Base-by-base conservation (phyloP, 768 basidiomycete species). In the Leucosporidium creatinivorum region DNA sequence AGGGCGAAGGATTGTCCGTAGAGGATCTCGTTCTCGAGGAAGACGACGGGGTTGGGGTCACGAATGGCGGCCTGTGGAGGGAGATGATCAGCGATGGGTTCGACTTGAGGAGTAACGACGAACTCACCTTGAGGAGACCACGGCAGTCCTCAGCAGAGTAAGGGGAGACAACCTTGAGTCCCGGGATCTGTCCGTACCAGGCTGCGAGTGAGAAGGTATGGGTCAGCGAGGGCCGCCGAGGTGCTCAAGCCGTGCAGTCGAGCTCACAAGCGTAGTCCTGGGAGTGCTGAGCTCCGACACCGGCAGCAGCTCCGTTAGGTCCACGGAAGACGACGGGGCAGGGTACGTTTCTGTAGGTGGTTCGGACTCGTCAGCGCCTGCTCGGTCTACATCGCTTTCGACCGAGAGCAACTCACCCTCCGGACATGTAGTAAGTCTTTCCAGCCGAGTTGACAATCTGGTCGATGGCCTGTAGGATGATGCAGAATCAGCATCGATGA, bases 371-470 rank as follows among this genome's bases (percentile, higher is more conserved):
- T 33, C 6, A 31, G 30, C 30, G 19, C 31, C 31, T 31, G 54
- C 28, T 21, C 30, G 30, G 13, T 17, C 15, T 18, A 5, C 17
- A 19, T 18, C 39, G 33, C 25, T 36, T 4, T 28, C 12, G 12
- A 25, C n/a, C 58, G 28, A 58, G 56, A 36, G 33, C 2, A 33
- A 97, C 93, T 76, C 93, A 97, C 72, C 96, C 96, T 66, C 96
- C 96, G 49, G 96, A 98, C 96, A 99, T 99, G 85, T 99, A 99
- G 81, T 97, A 93, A 6, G 96, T 99, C 83, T 98, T 99, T 68
- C 91, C 96, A 64, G 89, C 96, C n/a, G 96, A 98, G 84, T 99
- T 99, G 80, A 99, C 92, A 70, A 99, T 99, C 77, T 99, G 96
- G 81, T 99, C 96, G 79, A 99, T 98, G 66, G 96, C 93, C 78